Evolutionary conservation across 2,329 filamentous ascomycete genomes (phyloP).

Genomic region (Arthrinium puccinioides): DNA sequence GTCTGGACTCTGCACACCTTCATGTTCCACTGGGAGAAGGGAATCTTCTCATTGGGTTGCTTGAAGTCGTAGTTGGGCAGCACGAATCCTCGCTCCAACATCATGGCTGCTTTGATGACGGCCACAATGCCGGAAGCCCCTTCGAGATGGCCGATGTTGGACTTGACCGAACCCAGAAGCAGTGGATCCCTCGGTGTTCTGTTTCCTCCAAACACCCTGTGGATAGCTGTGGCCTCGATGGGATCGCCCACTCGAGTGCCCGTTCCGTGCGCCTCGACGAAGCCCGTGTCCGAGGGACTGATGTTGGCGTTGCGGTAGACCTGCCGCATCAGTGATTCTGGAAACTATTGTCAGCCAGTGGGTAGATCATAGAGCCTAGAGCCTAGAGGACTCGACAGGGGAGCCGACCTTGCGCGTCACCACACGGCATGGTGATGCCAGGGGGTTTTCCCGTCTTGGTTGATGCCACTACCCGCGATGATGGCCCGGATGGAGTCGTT

Average conservation of each 20-base stretch:
- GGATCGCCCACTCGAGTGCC: constrained; percentile 45
- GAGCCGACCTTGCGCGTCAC: constrained; percentile 35
- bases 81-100: constrained; percentile 34
- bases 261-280: constrained; percentile 38
- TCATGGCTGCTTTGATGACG: constrained; percentile 44
- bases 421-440: constrained; percentile 50
- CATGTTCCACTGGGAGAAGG: constrained; percentile 14
- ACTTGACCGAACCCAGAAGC: constrained; percentile 41
- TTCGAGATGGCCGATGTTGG: constrained; percentile 45
- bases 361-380: neutral
- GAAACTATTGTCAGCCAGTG: neutral
- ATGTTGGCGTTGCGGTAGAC: constrained; percentile 14
- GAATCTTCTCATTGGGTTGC: constrained; percentile 22
- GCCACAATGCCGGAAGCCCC: constrained; percentile 42
- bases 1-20: constrained; percentile 16
- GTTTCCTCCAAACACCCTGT: constrained; percentile 31
- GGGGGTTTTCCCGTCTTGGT: constrained; percentile 49
- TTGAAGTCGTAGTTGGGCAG: constrained; percentile 33
- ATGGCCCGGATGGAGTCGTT: constrained; percentile 47
- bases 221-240: constrained; percentile 41
- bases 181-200: constrained; percentile 33
- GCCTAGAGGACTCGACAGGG: neutral
- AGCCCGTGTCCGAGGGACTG: constrained; percentile 15
- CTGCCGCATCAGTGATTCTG: constrained; percentile 14
- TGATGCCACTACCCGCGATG: constrained; percentile 41